A percentile compares a stretch with the other conserved stretches of the same genome.
Conservation (phyloP, 257 asterid species). For the Solanum sejunctum region DNA sequence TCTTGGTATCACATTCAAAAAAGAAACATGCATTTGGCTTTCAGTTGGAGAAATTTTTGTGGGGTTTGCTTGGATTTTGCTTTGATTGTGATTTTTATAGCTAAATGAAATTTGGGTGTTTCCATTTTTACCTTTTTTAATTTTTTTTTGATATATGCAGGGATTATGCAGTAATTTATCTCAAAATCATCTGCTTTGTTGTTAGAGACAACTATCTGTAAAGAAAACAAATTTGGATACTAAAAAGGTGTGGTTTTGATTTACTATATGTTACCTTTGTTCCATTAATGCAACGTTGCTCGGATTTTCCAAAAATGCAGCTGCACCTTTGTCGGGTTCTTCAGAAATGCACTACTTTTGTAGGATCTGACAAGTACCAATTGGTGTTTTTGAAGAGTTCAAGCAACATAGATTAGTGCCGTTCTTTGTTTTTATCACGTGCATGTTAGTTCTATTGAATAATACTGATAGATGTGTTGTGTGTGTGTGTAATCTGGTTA, state of each 20-base stretch:
- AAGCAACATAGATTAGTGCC: background rate
- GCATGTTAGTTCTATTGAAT: background rate
- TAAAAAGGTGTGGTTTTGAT: slow-evolving; percentile 25
- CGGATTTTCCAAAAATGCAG: background rate
- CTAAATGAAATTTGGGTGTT: slow-evolving; percentile 23
- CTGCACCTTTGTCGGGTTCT: background rate
- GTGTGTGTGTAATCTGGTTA: background rate
- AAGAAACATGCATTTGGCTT: slow-evolving; percentile 18
- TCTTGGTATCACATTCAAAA: background rate
- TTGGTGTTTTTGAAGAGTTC: background rate
- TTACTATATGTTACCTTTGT: background rate
- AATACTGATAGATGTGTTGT: background rate
- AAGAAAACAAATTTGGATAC: slow-evolving; percentile 32
- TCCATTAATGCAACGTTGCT: background rate
- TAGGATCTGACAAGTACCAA: background rate
- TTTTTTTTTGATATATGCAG: background rate
- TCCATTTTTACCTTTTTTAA: background rate
- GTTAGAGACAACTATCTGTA: slow-evolving; percentile 23
- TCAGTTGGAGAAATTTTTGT: slow-evolving; percentile 8
- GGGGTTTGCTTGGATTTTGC: slow-evolving; percentile 22
- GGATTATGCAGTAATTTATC: background rate
- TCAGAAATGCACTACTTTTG: background rate
- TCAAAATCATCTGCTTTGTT: background rate
- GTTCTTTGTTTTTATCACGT: background rate
- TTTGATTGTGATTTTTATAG: slow-evolving; percentile 12